Evolutionary conservation across 768 basidiomycete species (phyloP), one percentile per base, ranked within the genome.

Genomic region (Suillus plorans): DNA sequence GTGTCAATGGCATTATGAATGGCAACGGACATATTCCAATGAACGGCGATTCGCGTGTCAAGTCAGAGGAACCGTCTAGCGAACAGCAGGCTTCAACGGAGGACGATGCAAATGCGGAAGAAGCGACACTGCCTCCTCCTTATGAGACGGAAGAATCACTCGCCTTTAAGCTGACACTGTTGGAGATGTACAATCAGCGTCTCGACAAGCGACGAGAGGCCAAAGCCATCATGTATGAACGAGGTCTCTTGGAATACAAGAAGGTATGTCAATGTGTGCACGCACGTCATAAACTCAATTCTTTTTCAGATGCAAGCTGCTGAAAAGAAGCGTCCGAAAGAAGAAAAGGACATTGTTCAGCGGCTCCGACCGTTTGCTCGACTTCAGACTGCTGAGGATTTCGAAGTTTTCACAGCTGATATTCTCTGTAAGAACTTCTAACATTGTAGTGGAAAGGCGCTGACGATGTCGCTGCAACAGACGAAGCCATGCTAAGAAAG

Each of bases 201-300:
- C 84, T 98, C 12, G 91, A 93, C 66, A 94, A 91, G 77, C 85
- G 97, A 49, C 78, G 87, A 61, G 92, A 95, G 72, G 86, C 84
- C 36, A 99, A 98, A 77, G 87, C 87, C 3, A 76, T 99, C 67
- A 92, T 99, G 75, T 97, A 94, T 70, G 92, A 98, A 70, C 82
- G 97, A 49, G 94, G 94, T 1, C 78, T 99, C 61, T 80, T 97
- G 56, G 94, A 97, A 69, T 94, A 97, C 74, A 98, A 96, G 77
- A 95, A 95, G 88, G 96, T 95, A n/a, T 66, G 39, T 25, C 8
- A 9, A 2, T 12, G n/a, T 14, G 3, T n/a, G n/a, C 36, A 36
- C 53, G 16, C 66, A 14, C 5, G 2, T 12, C 18, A 59, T 63
- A 34, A 68, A 62, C 66, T 69, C 42, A 42, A 39, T 68, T 61